Evolutionary conservation across 1,139 yeast species (phyloP), one percentile per base, ranked within the genome.

Genomic region (Yamadazyma diddensiae): DNA sequence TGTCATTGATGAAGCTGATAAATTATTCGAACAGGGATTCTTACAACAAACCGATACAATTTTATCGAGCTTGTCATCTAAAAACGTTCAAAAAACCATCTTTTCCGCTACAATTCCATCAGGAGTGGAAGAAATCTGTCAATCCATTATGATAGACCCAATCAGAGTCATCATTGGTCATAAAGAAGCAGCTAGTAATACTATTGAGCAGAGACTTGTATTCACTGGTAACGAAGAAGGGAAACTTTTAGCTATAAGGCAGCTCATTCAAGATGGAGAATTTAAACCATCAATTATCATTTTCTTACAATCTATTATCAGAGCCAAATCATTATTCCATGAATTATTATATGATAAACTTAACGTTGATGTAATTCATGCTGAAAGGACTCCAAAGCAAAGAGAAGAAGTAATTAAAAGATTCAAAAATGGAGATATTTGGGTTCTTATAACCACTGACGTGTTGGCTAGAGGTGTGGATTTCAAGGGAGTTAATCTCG

Each of bases 361-460:
- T 42, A 90, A 88, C 47, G 97, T 92, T 28, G 98, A 92, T 53
- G 97, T 86, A 14, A 88, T 94, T 29, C 97, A 94, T 53, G 94
- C 97, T 2, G 98, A 92, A 50, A 78, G 95, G 56, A 85, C 97
- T 0, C 88, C 84, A 34, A 73, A 77, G 28, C 97, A 92, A 62
- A 77, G 98, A 64, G 90, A 86, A 39, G 81, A 78, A 31, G 85
- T 84, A 14, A 86, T 94, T 43, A 84, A 83, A 50, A 66, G 86
- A 43, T 94, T 92, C 62, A 84, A 80, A 53, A 74, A 72, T 36
- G 98, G 98, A 19, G 95, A 90, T 25, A 70, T 90, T 24, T 94
- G 98, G 98, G 95, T 94, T 29, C 70, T 94, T 43, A 92, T 94
- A 38, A 88, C 97, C 54, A 94, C 98, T 1, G 98, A 94, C 59